Percentiles rank a stretch among this genome's conserved stretches.
phyloP scores from a whole-genome alignment of 192 early-diverging fungal genomes.

The Podila minutissima region DNA sequence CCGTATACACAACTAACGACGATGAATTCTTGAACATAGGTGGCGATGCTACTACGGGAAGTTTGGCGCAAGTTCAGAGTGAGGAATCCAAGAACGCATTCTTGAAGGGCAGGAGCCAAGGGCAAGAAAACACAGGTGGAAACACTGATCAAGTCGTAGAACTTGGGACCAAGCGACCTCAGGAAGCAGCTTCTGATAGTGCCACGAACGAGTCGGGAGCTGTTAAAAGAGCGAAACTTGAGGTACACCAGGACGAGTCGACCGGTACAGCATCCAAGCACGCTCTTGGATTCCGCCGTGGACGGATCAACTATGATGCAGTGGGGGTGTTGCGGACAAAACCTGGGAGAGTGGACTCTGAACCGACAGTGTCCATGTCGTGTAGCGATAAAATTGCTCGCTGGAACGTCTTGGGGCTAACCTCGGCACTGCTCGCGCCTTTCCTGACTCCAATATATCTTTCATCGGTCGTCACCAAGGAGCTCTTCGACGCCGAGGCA shows the following conservation, averaged over 20 bases:
- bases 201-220: not conserved
- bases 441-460: conserved; percentile 80
- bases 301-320: conserved; percentile 64
- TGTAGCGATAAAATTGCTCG: conserved; percentile 93
- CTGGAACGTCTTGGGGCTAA: conserved; percentile 87
- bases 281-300: conserved; percentile 58
- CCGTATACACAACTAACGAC: not conserved
- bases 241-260: not conserved
- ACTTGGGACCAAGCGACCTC: not conserved
- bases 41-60: conserved; percentile 83
- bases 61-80: conserved; percentile 53
- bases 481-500: conserved; percentile 68
- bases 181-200: not conserved
- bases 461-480: conserved; percentile 69
- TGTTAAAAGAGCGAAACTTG: not conserved
- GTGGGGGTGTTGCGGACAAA: conserved; percentile 80
- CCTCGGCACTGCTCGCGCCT: conserved; percentile 72
- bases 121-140: not conserved
- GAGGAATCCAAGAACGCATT: conserved; percentile 45
- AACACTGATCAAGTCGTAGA: not conserved
- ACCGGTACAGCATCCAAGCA: not conserved
- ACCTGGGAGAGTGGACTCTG: conserved; percentile 77
- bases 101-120: conserved; percentile 22
- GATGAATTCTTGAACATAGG: conserved; percentile 41
- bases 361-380: conserved; percentile 77